These are phyloP conservation scores for Onygenales sp. DNA, from an alignment of 2,329 filamentous ascomycete genomes.

Conservation along the genomic window DNA sequence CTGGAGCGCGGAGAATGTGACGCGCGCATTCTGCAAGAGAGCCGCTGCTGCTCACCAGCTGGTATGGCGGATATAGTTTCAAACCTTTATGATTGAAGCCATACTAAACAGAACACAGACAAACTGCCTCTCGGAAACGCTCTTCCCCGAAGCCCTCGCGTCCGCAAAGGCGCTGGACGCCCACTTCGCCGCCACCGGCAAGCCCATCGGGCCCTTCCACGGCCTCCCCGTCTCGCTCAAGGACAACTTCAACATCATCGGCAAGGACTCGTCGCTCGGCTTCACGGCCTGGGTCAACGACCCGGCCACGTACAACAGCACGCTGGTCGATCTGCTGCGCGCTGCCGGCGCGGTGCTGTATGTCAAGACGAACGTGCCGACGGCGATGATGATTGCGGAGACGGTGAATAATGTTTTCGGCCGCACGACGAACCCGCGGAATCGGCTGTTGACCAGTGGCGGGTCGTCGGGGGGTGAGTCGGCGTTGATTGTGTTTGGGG, in stretches of 20 bases:
- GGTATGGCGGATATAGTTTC: not conserved
- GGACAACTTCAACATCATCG: constrained; percentile 28
- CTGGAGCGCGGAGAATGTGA: constrained; percentile 11
- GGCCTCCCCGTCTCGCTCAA: constrained; percentile 34
- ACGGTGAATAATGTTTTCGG: constrained; percentile 36
- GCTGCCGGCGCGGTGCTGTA: constrained; percentile 40
- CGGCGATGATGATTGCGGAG: constrained; percentile 37
- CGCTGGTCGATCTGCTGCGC: constrained; percentile 49
- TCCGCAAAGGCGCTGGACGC: constrained; percentile 28
- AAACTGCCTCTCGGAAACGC: constrained; percentile 51
- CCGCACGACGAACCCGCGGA: constrained; percentile 28
- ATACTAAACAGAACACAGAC: constrained; percentile 30
- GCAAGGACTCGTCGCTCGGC: constrained; percentile 13
- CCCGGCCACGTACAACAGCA: constrained; percentile 45
- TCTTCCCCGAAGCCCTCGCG: constrained; percentile 38
- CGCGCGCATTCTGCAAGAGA: constrained; percentile 29
- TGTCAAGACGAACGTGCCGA: constrained; percentile 32
- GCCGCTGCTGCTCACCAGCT: constrained; percentile 30
- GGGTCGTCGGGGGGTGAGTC: constrained; percentile 31
- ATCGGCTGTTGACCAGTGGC: constrained; percentile 24
- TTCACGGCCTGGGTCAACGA: constrained; percentile 12
- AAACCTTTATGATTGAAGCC: not conserved
- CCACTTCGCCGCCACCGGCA: constrained; percentile 30
- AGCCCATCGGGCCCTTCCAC: constrained; percentile 30
- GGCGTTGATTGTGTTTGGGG: constrained; percentile 25